phyloP scores from a whole-genome alignment of 2,329 filamentous ascomycete species.

The Sphaerostilbella broomeana region DNA sequence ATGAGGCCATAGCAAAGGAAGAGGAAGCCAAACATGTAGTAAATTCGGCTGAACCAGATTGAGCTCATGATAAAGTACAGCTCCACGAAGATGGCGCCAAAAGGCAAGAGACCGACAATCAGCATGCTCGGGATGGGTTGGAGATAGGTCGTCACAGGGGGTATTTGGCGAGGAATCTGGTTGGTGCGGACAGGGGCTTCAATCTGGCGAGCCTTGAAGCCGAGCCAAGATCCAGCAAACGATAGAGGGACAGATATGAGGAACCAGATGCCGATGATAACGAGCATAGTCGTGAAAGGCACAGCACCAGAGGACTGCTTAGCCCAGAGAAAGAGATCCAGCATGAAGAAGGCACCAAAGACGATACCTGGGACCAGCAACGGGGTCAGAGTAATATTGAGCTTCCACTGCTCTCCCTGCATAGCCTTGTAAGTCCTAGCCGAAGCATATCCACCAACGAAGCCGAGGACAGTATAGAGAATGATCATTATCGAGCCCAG shows the following conservation, averaged over 20 bases:
- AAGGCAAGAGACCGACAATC: slow-evolving; percentile 85
- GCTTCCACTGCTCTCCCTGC: slow-evolving; percentile 87
- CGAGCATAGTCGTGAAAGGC: slow-evolving; percentile 93
- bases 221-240: slow-evolving; percentile 84
- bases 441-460: slow-evolving; percentile 85
- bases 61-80: slow-evolving; percentile 99
- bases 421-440: slow-evolving; percentile 92
- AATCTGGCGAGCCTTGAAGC: slow-evolving; percentile 68
- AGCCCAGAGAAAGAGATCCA: slow-evolving; percentile 95
- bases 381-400: slow-evolving; percentile 85
- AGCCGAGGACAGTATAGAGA: slow-evolving; percentile 87
- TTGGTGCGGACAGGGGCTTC: slow-evolving; percentile 86
- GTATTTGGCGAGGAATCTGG: slow-evolving; percentile 96
- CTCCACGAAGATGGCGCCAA: slow-evolving; percentile 95
- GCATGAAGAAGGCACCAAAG: slow-evolving; percentile 82
- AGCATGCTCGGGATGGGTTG: slow-evolving; percentile 84
- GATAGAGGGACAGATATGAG: slow-evolving; percentile 90
- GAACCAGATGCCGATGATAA: slow-evolving; percentile 93
- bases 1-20: slow-evolving; percentile 97
- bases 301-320: slow-evolving; percentile 89
- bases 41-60: slow-evolving; percentile 97
- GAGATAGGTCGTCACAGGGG: slow-evolving; percentile 74
- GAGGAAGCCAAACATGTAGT: slow-evolving; percentile 99
- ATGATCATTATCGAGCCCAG: slow-evolving; percentile 89
- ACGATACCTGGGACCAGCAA: slow-evolving; percentile 79